Evolutionary conservation across 2,329 filamentous ascomycete species (phyloP), one percentile per base, ranked within the genome.

Genomic region (Fusarium buxicola): DNA sequence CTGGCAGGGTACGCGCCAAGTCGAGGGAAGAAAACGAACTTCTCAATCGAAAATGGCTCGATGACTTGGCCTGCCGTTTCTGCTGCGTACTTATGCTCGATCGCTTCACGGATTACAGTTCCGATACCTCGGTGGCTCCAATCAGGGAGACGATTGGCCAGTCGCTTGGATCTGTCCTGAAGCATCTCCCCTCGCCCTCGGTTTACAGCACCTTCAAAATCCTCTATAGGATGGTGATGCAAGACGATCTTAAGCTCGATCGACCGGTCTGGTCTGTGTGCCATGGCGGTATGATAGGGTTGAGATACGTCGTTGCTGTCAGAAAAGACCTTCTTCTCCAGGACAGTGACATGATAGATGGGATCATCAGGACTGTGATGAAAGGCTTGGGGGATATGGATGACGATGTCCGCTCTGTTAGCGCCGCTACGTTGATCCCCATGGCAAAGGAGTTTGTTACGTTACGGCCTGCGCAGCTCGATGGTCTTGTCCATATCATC

Each of bases 71-170:
- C n/a, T 97, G 94, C 71, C 91, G 95, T 24, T 85, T 99, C 44
- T 94, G 94, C 76, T 97, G 92, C 74, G 94, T 99, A 48, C 89
- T 99, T 70, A 97, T 99, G 89, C 87, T 99, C 13, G 95, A 99
- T 78, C 89, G 94, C 49, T 99, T 99, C 73, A 96, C 94, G 54
- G 95, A 99, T 73, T 99, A 97, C 78, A 95, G 96, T 57, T 97
- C 94, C 6, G 95, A 99, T 75, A 99, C 92, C 49, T 96, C 96
- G 1, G 93, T 99, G 35, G 95, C 95, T 1, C 95, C 95, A 0
- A 97, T 99, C 63, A 86, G 95, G 65, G 95, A 99, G 79, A 97
- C 94, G 0, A 92, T 96, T 35, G 95, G 95, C 40, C 95, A 99
- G 77, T 94, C 94, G 3, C 82, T 99, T 12, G 96, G 94, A 69